Conservation (phyloP, 148 eudicot species). For the Rhododendron ovatum region DNA sequence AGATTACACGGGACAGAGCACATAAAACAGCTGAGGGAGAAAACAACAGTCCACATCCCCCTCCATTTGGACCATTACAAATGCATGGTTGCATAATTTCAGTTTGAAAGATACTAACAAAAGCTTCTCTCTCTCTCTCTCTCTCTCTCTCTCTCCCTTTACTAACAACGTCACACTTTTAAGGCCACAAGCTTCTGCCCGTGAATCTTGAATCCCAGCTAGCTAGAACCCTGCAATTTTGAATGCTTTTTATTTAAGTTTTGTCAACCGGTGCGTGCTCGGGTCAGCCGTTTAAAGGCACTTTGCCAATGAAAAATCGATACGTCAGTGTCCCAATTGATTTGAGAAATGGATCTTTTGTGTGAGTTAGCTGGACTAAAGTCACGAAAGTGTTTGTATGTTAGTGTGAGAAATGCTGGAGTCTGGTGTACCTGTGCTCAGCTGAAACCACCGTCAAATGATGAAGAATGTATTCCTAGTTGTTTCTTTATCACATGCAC, state of each 20-base stretch:
- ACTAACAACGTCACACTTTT: neutral
- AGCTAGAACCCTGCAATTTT: neutral
- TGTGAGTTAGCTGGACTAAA: neutral
- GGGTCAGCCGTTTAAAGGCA: neutral
- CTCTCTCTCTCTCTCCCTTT: neutral
- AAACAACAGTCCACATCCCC: slow-evolving; percentile 10
- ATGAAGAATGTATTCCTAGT: neutral
- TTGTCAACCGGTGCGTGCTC: neutral
- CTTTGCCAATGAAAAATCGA: neutral
- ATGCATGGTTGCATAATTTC: neutral
- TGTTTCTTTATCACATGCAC: no score
- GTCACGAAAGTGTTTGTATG: neutral
- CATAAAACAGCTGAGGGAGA: slow-evolving; percentile 17
- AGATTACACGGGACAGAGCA: slow-evolving; percentile 8
- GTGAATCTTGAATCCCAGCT: slow-evolving; percentile 7
- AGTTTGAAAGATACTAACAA: neutral
- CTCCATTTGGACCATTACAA: neutral
- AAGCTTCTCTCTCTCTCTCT: neutral
- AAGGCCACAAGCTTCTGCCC: neutral
- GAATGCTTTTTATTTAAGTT: neutral
- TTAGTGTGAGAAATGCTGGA: neutral
- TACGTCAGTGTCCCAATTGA: neutral
- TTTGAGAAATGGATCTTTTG: neutral
- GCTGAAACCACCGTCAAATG: neutral
- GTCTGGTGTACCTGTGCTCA: slow-evolving; percentile 5